Evolutionary conservation across 2,329 filamentous ascomycete species (phyloP), one percentile per base, ranked within the genome.

Genomic region (Stemphylium lycopersici): DNA sequence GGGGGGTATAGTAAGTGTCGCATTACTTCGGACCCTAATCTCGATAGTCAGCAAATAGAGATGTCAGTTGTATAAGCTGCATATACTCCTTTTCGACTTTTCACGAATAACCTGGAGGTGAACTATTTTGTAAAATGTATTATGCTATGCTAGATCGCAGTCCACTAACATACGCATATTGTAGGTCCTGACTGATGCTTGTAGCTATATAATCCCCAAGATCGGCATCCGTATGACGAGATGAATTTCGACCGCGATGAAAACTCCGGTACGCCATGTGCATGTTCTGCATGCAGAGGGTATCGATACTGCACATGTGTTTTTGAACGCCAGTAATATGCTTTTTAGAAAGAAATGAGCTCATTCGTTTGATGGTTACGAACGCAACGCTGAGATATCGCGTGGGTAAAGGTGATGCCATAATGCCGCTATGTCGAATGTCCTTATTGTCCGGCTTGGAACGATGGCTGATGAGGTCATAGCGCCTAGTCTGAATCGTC

Each of bases 401-500:
- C 5, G n/a, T n/a, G 32, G 11, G 3, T 20, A 16, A 13, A 12
- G 24, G 24, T 3, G 16, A 8, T n/a, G 18, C 20, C 11, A 42
- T 43, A n/a, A n/a, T 15, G 29, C 13, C 22, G 33, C 26, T 32
- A 41, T 47, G 29, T 33, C 16, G 34, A 20, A 16, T 31, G 31
- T n/a, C 15, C 33, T 31, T 41, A 34, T 22, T 20, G 26, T 36
- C 44, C 29, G 10, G n/a, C 37, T 38, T 40, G 10, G n/a, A 20
- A n/a, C 18, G 26, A 41, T 24, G 36, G 20, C 26, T 39, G 24
- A 12, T 38, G 11, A 22, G 40, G 53, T 62, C 49, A 61, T 15
- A 57, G 58, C 42, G 41, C 56, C 62, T 68, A 68, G 32, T 66
- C 64, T 41, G 59, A 65, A 51, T 68, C 63, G 8, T 61, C 68